Evolutionary conservation across 2,329 filamentous ascomycete genomes (phyloP), one percentile per base, ranked within the genome.

Genomic region (Diaporthe batatas): DNA sequence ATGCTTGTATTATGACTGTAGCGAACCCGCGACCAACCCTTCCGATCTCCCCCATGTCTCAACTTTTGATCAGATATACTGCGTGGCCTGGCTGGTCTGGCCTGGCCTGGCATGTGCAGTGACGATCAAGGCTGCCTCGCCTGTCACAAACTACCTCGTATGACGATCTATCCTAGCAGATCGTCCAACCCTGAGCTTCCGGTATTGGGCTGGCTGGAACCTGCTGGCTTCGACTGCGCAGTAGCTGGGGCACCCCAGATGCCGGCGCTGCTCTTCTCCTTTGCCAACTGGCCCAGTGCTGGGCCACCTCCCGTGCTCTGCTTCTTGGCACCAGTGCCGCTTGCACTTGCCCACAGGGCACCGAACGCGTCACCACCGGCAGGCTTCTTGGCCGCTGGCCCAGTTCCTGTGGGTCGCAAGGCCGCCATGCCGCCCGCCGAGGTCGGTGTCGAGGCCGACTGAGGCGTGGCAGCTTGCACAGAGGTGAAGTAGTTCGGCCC

Each of bases 401-500:
- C 57, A 59, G 72, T 76, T 54, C 53, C 68, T 58, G 77, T 67
- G 57, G 77, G 75, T 59, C 77, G 76, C 64, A 77, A 72, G 0
- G 77, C 76, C 6, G 76, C 77, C 76, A 80, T 79, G n/a, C 77
- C 80, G 10, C 72, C 74, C 42, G 77, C 75, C 49, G 74, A 74
- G 1, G 71, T 71, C 12, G 78, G 73, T 44, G 77, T 76, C 4
- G 78, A 79, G 25, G 75, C 82, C 76, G 73, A 79, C 72, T 78
- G 80, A 77, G 69, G 82, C 79, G 74, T 84, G 79, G 51, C 81
- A 75, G 77, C 82, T 76, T 78, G 83, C 5, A 98, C 92, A 0
- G 94, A 96, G 69, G 94, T 95, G 83, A 96, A 99, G 86, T 99
- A 99, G 84, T 99, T 99, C 68, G 96, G 96, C 29, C 93, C 91